Evolutionary conservation across 352 stramenopile species (phyloP), one percentile per base, ranked within the genome.

Genomic region (Pythium pectinolyticum): DNA sequence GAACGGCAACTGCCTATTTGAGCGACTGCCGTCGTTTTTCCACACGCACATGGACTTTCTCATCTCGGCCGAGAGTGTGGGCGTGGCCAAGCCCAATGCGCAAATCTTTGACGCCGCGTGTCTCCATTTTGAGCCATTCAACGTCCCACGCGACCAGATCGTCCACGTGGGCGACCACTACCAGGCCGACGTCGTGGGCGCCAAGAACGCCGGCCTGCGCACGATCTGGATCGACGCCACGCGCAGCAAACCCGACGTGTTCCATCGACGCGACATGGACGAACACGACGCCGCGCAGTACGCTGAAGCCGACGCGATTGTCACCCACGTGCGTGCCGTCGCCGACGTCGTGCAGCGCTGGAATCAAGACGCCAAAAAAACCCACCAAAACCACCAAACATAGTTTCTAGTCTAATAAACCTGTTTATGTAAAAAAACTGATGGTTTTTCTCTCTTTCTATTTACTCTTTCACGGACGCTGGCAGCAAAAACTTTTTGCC

Each of bases 81-180:
- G 79, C 37, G 63, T 50, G 2, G 70, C 78, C 45, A 92, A 88
- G 52, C 80, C 80, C 7, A 57, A 49, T 17, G 34, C 32, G 57
- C 67, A 40, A 5, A 86, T 92, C 59, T 92, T 92, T 56, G 78
- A 89, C 47, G 69, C 73, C 0, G 82, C 82, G 9, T 46, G 86
- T 12, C 61, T 46, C 10, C 61, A 74, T 9, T 87, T 86, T 39
- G 69, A 72, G 0, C 22, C 22, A 17, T 46, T 47, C 15, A 52
- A 39, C 11, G 48, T 80, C 17, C 45, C 48, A 32, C 70, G 72
- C 12, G 56, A 72, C 19, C 68, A 86, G 34, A 59, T 92, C 41
- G 80, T 92, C 50, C 82, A 92, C 64, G 77, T 92, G 5, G 82
- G 82, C 31, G 82, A 92, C 63, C 77, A 92, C 72, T 92, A 92